phyloP scores from a whole-genome alignment of 225 moss, liverwort and hornwort genomes.

The Neckera pumila region DNA sequence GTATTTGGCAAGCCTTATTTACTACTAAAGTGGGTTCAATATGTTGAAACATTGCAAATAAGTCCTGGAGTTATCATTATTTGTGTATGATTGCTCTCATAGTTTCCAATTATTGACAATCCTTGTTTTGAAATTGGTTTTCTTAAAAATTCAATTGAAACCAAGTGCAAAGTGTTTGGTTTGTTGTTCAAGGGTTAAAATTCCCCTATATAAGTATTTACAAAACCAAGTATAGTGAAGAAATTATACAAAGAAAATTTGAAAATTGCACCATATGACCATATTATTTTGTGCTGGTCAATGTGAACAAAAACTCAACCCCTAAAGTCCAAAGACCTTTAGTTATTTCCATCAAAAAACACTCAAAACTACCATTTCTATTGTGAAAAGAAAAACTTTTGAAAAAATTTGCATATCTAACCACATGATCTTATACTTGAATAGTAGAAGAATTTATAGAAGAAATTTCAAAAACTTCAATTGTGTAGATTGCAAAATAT shows the following conservation, averaged over 20 bases:
- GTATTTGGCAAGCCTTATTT: not conserved
- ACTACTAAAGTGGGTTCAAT: not conserved
- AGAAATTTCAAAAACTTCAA: too few species aligned
- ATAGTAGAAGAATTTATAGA: too few species aligned
- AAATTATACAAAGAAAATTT: not conserved
- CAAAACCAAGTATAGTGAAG: not conserved
- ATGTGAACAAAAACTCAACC: too few species aligned
- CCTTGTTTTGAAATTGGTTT: too few species aligned
- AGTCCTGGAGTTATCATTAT: not conserved
- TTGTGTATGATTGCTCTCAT: too few species aligned
- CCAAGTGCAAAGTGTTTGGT: rapidly evolving
- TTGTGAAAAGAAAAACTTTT: too few species aligned
- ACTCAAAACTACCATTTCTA: not conserved
- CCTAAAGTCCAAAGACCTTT: not conserved
- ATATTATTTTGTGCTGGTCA: rapidly evolving
- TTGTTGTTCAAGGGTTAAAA: not conserved
- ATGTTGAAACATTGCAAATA: not conserved
- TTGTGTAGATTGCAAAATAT: too few species aligned
- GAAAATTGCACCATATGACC: too few species aligned
- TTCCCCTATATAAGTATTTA: not conserved
- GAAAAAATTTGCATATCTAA: too few species aligned
- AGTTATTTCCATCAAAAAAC: not conserved
- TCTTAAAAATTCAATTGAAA: not conserved
- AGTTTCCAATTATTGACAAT: too few species aligned
- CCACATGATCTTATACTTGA: too few species aligned